Conservation (phyloP, 2,329 filamentous ascomycete genomes). For the Xylariaceae sp. region DNA sequence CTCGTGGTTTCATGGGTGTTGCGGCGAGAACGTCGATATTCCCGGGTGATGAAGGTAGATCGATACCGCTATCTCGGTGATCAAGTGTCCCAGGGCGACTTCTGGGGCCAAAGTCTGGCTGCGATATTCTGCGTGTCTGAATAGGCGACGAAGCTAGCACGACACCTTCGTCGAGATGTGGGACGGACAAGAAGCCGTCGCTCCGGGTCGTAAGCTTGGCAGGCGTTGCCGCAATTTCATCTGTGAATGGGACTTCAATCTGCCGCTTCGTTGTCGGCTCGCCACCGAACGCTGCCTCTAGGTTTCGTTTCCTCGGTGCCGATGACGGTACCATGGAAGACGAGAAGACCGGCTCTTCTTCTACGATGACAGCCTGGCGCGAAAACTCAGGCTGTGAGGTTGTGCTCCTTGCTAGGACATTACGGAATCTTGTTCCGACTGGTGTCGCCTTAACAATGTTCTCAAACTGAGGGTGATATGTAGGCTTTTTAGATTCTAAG, state of each 20-base stretch:
- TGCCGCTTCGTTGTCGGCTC: conserved; percentile 28
- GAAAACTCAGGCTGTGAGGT: conserved; percentile 24
- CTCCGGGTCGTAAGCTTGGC: conserved; percentile 15
- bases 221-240: conserved; percentile 24
- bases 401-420: conserved; percentile 35
- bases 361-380: conserved; percentile 17
- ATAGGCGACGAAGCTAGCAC: conserved; percentile 30
- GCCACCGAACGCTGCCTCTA: conserved; percentile 29
- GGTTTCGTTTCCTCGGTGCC: conserved; percentile 30
- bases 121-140: conserved; percentile 21
- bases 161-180: conserved; percentile 23
- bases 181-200: conserved; percentile 18
- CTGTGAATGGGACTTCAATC: conserved; percentile 17
- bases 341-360: conserved; percentile 29
- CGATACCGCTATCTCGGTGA: conserved; percentile 28
- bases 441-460: conserved; percentile 54
- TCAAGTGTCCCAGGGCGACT: conserved; percentile 11
- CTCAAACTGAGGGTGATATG: conserved; percentile 33
- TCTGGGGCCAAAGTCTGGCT: conserved; percentile 16
- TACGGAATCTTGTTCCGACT: conserved; percentile 48
- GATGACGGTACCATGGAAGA: conserved; percentile 40
- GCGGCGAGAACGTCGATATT: conserved; percentile 19
- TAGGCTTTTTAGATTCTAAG: conserved; percentile 49
- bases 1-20: conserved; percentile 35
- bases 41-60: conserved; percentile 28